phyloP scores from a whole-genome alignment of 768 basidiomycete species.

The Collybiopsis luxurians region DNA sequence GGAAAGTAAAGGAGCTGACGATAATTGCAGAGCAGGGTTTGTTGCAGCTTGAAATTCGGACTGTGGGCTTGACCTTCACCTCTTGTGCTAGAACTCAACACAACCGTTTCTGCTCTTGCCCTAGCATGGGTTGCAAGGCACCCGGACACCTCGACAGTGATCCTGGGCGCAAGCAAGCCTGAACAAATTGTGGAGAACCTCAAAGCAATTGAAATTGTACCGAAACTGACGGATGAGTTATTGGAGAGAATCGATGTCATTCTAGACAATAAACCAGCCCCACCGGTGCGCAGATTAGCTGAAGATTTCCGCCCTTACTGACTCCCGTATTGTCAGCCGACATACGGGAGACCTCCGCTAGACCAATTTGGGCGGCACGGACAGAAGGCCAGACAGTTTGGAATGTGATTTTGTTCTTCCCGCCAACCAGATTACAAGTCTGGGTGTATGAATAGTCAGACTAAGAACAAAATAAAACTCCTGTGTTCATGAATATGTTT shows the following conservation, averaged over 20 bases:
- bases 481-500: background rate
- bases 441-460: no score
- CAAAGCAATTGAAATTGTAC: conserved; percentile 52
- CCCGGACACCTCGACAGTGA: conserved; percentile 45
- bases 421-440: no score
- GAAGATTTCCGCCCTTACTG: background rate
- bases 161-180: conserved; percentile 46
- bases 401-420: no score
- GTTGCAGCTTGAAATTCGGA: no score
- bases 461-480: background rate
- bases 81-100: conserved; percentile 36
- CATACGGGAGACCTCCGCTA: conserved; percentile 2
- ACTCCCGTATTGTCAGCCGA: background rate
- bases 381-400: background rate
- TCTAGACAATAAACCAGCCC: conserved; percentile 33
- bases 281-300: background rate
- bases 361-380: background rate
- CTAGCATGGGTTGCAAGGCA: conserved; percentile 58
- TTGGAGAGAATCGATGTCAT: conserved; percentile 54
- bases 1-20: conserved; percentile 67
- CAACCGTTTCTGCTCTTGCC: conserved; percentile 48
- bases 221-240: conserved; percentile 54
- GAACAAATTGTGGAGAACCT: conserved; percentile 51
- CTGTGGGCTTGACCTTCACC: background rate
- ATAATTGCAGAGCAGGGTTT: conserved; percentile 37